Evolutionary conservation across 2,329 filamentous ascomycete species (phyloP).

Genomic region (Parastagonospora nodorum): DNA sequence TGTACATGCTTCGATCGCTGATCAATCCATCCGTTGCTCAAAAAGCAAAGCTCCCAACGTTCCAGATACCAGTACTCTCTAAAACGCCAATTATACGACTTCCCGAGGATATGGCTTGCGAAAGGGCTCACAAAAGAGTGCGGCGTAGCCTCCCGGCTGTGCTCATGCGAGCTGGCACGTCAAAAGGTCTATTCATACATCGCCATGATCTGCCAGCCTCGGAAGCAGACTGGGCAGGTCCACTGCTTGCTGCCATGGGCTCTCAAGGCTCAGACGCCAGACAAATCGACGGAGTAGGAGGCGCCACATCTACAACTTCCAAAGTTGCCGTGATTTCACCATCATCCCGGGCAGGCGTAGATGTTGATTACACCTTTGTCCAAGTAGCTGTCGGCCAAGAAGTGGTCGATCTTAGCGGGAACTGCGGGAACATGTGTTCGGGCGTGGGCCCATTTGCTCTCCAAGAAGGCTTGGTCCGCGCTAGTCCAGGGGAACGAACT

Average conservation of each 20-base stretch:
- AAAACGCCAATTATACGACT: slow-evolving; percentile 1
- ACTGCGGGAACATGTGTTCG: slow-evolving; percentile 75
- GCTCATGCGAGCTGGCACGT: slow-evolving; percentile 48
- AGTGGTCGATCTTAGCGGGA: slow-evolving; percentile 69
- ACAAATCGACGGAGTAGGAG: slow-evolving; percentile 73
- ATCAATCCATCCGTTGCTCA: background rate
- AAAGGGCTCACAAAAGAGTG: slow-evolving; percentile 16
- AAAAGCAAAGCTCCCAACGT: background rate
- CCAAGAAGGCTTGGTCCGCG: slow-evolving; percentile 56
- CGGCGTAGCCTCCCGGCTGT: slow-evolving; percentile 39
- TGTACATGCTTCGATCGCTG: too few relatives aligned
- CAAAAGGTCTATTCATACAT: slow-evolving; percentile 49
- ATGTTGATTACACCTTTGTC: slow-evolving; percentile 74
- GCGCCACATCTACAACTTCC: slow-evolving; percentile 69
- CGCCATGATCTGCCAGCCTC: slow-evolving; percentile 56
- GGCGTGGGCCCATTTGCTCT: slow-evolving; percentile 69
- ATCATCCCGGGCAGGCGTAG: slow-evolving; percentile 51
- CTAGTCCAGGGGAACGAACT: slow-evolving; percentile 26
- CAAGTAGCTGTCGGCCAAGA: slow-evolving; percentile 67
- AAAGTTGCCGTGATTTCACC: slow-evolving; percentile 69
- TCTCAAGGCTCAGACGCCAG: slow-evolving; percentile 69
- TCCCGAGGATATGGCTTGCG: slow-evolving; percentile 7
- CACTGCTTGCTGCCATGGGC: slow-evolving; percentile 65
- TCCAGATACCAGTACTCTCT: background rate
- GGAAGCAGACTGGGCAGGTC: slow-evolving; percentile 55